A percentile compares a stretch with the other conserved stretches of the same genome.
Conservation (phyloP, 148 eudicot species). For the Silene latifolia region DNA sequence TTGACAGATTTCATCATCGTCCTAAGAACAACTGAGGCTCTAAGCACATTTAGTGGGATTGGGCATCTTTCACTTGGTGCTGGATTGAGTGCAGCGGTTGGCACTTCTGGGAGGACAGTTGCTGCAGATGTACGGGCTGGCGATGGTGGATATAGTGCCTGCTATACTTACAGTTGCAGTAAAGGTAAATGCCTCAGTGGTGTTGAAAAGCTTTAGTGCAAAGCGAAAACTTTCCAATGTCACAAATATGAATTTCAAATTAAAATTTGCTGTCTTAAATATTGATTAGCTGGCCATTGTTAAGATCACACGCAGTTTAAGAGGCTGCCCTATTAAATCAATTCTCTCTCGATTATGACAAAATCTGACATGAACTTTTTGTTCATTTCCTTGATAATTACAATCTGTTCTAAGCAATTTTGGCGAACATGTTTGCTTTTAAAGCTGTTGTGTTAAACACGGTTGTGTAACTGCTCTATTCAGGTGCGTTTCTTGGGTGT, state of each 20-base stretch:
- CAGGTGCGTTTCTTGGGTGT: conserved; percentile 73
- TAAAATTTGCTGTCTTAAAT: too few relatives aligned
- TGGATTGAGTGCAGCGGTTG: conserved; percentile 71
- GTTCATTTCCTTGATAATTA: too few relatives aligned
- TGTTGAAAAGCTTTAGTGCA: neutral
- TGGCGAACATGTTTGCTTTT: neutral
- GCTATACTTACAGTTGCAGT: conserved; percentile 72
- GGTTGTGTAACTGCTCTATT: neutral
- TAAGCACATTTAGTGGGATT: conserved; percentile 51
- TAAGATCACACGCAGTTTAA: too few relatives aligned
- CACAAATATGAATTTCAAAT: too few relatives aligned
- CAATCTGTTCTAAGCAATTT: too few relatives aligned
- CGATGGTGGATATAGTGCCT: conserved; percentile 57
- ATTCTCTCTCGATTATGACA: too few relatives aligned
- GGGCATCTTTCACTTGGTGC: conserved; percentile 66
- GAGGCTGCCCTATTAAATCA: too few relatives aligned
- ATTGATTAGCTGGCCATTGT: too few relatives aligned
- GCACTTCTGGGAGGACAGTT: conserved; percentile 57
- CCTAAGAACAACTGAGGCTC: conserved; percentile 54
- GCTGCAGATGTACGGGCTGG: conserved; percentile 67
- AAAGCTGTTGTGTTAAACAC: neutral
- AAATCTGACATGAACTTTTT: too few relatives aligned
- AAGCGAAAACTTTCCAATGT: too few relatives aligned
- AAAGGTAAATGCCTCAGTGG: conserved; percentile 45
- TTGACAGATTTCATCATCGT: conserved; percentile 63